These are phyloP conservation scores for Cordyceps militaris DNA, from an alignment of 2,329 filamentous ascomycete genomes.

Conservation along the genomic window DNA sequence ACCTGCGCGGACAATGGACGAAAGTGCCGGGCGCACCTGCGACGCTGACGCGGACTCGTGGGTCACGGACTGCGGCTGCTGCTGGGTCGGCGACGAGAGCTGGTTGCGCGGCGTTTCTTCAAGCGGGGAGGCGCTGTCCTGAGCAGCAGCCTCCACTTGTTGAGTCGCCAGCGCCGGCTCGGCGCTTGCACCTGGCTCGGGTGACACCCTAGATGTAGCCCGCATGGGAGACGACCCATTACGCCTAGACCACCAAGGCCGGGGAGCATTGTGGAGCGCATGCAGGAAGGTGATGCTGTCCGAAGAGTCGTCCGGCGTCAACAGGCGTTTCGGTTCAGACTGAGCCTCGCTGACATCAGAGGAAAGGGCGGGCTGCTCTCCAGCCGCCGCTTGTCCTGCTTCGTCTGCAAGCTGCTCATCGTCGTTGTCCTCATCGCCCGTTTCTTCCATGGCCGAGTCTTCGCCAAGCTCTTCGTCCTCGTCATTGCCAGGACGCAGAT, in stretches of 20 bases:
- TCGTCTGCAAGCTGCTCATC: slow-evolving; percentile 11
- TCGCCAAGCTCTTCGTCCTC: not conserved
- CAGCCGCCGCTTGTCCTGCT: slow-evolving; percentile 15
- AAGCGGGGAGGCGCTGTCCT: slow-evolving; percentile 11
- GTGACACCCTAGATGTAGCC: too few species aligned
- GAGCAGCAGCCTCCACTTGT: slow-evolving; percentile 4
- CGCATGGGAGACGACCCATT: too few species aligned
- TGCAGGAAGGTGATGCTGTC: not conserved
- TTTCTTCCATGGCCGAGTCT: slow-evolving; percentile 2
- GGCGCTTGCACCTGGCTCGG: too few species aligned
- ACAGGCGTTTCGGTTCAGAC: not conserved
- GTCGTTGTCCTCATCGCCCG: not conserved
- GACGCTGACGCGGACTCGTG: slow-evolving; percentile 24
- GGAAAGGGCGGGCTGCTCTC: slow-evolving; percentile 12
- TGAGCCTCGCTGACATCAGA: not conserved
- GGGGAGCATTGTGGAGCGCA: too few species aligned
- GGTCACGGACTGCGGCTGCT: slow-evolving; percentile 25
- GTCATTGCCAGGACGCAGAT: not conserved
- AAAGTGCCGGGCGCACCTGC: slow-evolving; percentile 38
- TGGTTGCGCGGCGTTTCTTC: slow-evolving; percentile 32
- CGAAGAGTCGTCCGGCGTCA: not conserved
- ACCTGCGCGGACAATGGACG: slow-evolving; percentile 52
- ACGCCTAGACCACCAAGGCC: too few species aligned
- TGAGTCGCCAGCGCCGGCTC: not conserved
- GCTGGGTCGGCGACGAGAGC: slow-evolving; percentile 31